phyloP scores from a whole-genome alignment of 148 eudicot species.

The Nyssa sinensis region DNA sequence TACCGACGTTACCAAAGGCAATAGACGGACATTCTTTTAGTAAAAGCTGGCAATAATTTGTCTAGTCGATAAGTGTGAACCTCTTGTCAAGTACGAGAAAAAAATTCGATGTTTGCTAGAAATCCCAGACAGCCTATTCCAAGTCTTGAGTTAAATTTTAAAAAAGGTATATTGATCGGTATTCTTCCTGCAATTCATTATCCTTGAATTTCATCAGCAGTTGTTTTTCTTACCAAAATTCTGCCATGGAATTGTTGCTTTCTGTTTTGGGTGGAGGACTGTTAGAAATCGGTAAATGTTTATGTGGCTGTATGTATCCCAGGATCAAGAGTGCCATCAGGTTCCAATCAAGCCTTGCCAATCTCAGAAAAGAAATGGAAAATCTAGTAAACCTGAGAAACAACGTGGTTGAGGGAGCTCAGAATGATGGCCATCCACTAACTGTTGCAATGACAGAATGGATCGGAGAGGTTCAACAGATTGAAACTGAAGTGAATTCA shows the following conservation, averaged over 20 bases:
- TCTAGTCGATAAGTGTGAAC: too few species aligned
- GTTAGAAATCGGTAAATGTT: neutral
- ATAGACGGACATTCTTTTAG: too few species aligned
- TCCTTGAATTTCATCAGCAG: too few species aligned
- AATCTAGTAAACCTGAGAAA: neutral
- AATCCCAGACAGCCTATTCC: too few species aligned
- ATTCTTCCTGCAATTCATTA: too few species aligned
- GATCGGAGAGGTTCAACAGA: conserved; percentile 4
- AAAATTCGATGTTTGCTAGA: too few species aligned
- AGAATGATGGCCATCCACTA: neutral
- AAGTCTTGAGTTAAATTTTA: too few species aligned
- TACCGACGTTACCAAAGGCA: too few species aligned
- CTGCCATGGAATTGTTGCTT: neutral
- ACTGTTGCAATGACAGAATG: conserved; percentile 12
- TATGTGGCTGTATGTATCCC: neutral
- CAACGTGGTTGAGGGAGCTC: conserved; percentile 2
- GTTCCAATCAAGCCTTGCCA: conserved; percentile 4
- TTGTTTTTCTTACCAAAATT: too few species aligned
- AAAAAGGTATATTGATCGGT: too few species aligned
- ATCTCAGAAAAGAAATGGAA: conserved; percentile 7
- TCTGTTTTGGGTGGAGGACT: conserved; percentile 4
- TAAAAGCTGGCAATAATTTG: too few species aligned
- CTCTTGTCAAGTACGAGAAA: too few species aligned
- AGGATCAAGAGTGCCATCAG: neutral
- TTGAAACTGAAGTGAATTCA: neutral